phyloP scores from a whole-genome alignment of 805 yeast genomes.

The Saturnispora sanitii region DNA sequence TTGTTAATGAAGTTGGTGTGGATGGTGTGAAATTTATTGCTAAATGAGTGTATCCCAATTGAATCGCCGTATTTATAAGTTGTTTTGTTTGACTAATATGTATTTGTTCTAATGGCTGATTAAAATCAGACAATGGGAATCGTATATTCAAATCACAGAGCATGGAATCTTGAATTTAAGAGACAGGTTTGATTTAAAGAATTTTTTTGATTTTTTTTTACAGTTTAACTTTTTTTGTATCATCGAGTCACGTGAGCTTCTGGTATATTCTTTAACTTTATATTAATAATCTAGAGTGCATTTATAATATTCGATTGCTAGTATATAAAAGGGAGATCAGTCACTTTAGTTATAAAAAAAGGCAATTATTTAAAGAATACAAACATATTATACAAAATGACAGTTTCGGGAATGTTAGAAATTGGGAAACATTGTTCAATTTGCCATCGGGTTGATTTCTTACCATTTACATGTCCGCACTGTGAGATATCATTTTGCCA shows the following conservation, averaged over 20 bases:
- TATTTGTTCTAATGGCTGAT: slow-evolving; percentile 29
- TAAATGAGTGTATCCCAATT: slow-evolving; percentile 63
- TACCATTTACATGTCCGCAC: slow-evolving; percentile 44
- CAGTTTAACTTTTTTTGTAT: too few species aligned
- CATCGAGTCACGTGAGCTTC: too few species aligned
- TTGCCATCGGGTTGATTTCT: slow-evolving; percentile 46
- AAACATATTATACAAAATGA: slow-evolving; percentile 15
- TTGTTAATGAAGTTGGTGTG: slow-evolving; percentile 26
- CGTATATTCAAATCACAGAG: slow-evolving; percentile 61
- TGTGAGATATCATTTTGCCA: slow-evolving; percentile 36
- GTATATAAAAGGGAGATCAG: too few species aligned
- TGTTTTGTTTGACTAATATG: slow-evolving; percentile 39
- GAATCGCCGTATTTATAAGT: slow-evolving; percentile 42
- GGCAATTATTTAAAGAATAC: slow-evolving; percentile 10
- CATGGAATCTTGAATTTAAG: slow-evolving; percentile 27
- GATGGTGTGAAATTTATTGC: slow-evolving; percentile 52
- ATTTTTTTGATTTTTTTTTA: not conserved
- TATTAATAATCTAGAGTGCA: too few species aligned
- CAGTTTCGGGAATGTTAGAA: slow-evolving; percentile 32
- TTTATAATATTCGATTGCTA: too few species aligned
- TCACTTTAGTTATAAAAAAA: slow-evolving; percentile 6
- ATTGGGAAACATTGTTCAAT: slow-evolving; percentile 48
- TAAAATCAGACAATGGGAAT: slow-evolving; percentile 54
- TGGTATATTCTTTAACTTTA: too few species aligned
- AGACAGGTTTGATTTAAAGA: not conserved